phyloP scores from a whole-genome alignment of 1,139 yeast species.

The Taphrina communis region DNA sequence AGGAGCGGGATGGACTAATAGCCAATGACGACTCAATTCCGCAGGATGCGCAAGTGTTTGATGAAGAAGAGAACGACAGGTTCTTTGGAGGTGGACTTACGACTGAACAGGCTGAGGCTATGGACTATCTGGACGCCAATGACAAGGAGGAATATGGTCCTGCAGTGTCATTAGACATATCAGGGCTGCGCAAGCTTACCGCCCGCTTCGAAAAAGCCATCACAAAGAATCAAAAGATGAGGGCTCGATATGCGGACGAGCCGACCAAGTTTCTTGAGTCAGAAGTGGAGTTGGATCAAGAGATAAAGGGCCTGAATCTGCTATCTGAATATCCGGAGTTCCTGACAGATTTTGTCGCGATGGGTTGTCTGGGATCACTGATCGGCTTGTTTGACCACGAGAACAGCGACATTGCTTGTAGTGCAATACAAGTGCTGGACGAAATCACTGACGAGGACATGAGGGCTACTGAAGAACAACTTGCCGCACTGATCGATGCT shows the following conservation, averaged over 20 bases:
- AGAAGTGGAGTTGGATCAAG: conserved; percentile 48
- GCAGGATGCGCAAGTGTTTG: neutral
- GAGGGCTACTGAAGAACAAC: conserved; percentile 41
- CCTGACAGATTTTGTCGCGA: conserved; percentile 47
- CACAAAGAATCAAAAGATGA: conserved; percentile 49
- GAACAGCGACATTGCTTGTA: conserved; percentile 51
- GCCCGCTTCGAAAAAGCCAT: conserved; percentile 49
- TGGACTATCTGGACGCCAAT: conserved; percentile 48
- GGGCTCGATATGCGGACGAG: conserved; percentile 50
- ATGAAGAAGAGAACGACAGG: conserved; percentile 49
- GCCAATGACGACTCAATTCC: neutral
- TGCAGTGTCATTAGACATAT: conserved; percentile 10
- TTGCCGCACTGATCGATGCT: conserved; percentile 40
- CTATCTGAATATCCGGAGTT: conserved; percentile 49
- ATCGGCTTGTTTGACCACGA: conserved; percentile 50
- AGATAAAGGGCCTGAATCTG: conserved; percentile 51
- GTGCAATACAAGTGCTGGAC: conserved; percentile 47
- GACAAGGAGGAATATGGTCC: conserved; percentile 42
- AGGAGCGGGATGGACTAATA: neutral
- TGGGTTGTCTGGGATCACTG: conserved; percentile 48
- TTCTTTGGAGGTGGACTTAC: conserved; percentile 50
- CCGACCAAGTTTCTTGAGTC: conserved; percentile 51
- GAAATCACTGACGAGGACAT: conserved; percentile 48
- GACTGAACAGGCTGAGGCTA: conserved; percentile 46
- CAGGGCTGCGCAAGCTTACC: conserved; percentile 46